Base-by-base conservation (phyloP, 352 stramenopile genomes). In the Thalassiosira allenii region DNA sequence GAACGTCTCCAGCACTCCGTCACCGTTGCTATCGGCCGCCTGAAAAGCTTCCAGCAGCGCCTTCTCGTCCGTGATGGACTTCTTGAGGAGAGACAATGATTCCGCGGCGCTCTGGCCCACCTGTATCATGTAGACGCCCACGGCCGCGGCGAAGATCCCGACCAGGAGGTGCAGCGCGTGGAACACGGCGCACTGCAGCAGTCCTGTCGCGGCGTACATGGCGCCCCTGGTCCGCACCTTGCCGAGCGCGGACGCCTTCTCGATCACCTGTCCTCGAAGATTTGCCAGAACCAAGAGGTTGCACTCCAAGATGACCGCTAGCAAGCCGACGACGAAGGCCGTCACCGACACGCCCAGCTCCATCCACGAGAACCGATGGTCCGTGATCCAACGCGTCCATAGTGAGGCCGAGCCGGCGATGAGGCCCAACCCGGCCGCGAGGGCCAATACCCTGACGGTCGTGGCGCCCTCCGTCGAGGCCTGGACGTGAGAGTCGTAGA, bases 1-100 rank as follows among this genome's bases (percentile, higher is more conserved):
- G 32, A 73, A 70, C 34, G 69, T 43, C 47, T 82, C 64, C 57
- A 82, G 52, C 33, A 77, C 43, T 22, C 74, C 74, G 59, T 82
- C 74, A 34, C 65, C 65, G 51, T 82, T 82, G 44, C 32, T 71
- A 49, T 82, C 74, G 44, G 71, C 44, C 32, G 14, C 33, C 43
- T 67, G 66, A 25, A 77, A 82, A 20, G 64, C 51, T 30, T 71
- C 41, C 17, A 77, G 32, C 33, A 82, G 54, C 34, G 54, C 44
- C 41, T 70, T 72, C 51, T 82, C 74, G 29, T 77, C 57, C 11
- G 47, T 77, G 23, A 82, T 82, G 3, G 64, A 66, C 22, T 54
- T 59, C 8, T 61, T 70, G 9, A 82, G 70, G 34, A 8, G 51
- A 11, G 22, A 25, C 44, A 82, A 25, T 20, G 66, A 75, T 27